These are phyloP conservation scores for Ceratobasidium sp. DNA, from an alignment of 1,284 basidiomycete species.

Conservation along the genomic window DNA sequence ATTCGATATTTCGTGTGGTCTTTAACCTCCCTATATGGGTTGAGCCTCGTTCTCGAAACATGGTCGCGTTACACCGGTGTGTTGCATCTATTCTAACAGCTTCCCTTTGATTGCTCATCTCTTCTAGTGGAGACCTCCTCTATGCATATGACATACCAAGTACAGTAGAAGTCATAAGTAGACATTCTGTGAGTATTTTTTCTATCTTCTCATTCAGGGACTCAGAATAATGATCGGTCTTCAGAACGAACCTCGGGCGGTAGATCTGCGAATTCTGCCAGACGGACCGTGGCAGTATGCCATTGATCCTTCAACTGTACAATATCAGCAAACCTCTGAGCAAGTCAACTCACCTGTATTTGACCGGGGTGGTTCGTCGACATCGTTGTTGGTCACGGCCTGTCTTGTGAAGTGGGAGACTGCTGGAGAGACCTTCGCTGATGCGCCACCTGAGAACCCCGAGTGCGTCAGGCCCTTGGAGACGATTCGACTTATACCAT, in stretches of 20 bases:
- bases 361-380: slow-evolving; percentile 21
- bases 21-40: slow-evolving; percentile 20
- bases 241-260: slow-evolving; percentile 27
- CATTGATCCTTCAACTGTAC: slow-evolving; percentile 14
- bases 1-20: slow-evolving; percentile 12
- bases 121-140: slow-evolving; percentile 1
- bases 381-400: not conserved
- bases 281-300: slow-evolving; percentile 29
- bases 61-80: slow-evolving; percentile 24
- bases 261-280: slow-evolving; percentile 22
- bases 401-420: slow-evolving; percentile 30
- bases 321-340: slow-evolving; percentile 4
- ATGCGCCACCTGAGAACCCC: slow-evolving; percentile 28
- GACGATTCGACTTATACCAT: slow-evolving; percentile 19
- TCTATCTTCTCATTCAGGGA: not conserved
- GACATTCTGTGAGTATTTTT: slow-evolving; percentile 22
- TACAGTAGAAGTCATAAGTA: slow-evolving; percentile 4
- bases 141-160: slow-evolving; percentile 29
- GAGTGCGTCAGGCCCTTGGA: slow-evolving; percentile 25
- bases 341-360: slow-evolving; percentile 14
- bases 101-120: not conserved
- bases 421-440: slow-evolving; percentile 24
- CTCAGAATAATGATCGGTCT: not conserved
- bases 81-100: not conserved
- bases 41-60: slow-evolving; percentile 14